Conservation (phyloP, 805 yeast genomes). For the Wickerhamiella occidentalis region DNA sequence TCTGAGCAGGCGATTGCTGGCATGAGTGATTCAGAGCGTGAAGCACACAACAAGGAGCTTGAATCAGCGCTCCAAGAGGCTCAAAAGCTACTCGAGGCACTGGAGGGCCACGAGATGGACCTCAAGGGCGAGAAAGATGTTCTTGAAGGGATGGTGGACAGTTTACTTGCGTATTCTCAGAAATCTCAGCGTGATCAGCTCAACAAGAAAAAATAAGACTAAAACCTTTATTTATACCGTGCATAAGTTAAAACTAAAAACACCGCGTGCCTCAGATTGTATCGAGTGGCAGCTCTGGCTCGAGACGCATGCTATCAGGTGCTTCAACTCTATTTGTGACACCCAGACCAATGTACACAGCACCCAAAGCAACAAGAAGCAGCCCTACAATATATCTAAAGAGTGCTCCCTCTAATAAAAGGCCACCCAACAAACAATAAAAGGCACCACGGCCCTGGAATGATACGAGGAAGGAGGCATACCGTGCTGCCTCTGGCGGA, state of each 20-base stretch:
- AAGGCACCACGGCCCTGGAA: constrained; percentile 64
- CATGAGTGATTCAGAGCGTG: constrained; percentile 31
- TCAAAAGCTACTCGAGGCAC: constrained; percentile 33
- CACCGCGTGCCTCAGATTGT: constrained; percentile 18
- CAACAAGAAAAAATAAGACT: constrained; percentile 12
- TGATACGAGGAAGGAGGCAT: constrained; percentile 46
- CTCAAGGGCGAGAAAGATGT: constrained; percentile 55
- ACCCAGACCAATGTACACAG: constrained; percentile 48
- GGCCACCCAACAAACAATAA: constrained; percentile 39
- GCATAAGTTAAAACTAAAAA: neutral
- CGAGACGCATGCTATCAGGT: constrained; percentile 69
- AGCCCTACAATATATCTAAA: constrained; percentile 49
- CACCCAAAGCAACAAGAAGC: constrained; percentile 33
- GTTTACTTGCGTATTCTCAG: constrained; percentile 82
- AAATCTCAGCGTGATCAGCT: constrained; percentile 18
- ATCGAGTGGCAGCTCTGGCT: constrained; percentile 26
- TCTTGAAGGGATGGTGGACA: constrained; percentile 80
- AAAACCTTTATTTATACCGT: neutral
- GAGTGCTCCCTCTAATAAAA: constrained; percentile 40
- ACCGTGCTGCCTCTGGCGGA: constrained; percentile 37
- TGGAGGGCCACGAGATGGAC: constrained; percentile 41
- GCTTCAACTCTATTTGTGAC: constrained; percentile 65
- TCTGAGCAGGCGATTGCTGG: constrained; percentile 29
- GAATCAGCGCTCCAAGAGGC: constrained; percentile 30
- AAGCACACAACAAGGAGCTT: constrained; percentile 29